These are phyloP conservation scores for Reticulascus tulasneorum DNA, from an alignment of 2,329 filamentous ascomycete species.

Conservation along the genomic window DNA sequence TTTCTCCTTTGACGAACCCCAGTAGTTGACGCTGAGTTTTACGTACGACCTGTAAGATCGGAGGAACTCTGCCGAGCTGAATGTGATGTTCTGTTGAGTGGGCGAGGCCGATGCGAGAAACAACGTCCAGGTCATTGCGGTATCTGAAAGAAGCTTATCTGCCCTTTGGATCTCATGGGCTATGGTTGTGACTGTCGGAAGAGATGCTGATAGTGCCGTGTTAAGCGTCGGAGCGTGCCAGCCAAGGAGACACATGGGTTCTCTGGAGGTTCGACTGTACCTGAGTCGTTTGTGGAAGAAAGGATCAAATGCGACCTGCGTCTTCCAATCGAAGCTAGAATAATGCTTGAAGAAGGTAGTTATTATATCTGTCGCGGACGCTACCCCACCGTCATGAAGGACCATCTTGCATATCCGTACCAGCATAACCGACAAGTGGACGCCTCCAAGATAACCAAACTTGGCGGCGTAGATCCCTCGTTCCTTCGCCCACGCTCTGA, in stretches of 20 bases:
- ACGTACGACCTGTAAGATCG: constrained; percentile 49
- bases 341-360: constrained; percentile 62
- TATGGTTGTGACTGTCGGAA: constrained; percentile 48
- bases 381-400: constrained; percentile 25
- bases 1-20: constrained; percentile 53
- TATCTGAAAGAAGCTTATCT: constrained; percentile 29
- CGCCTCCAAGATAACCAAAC: constrained; percentile 62
- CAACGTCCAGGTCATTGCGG: constrained; percentile 40
- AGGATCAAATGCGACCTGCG: constrained; percentile 53
- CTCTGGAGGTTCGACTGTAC: constrained; percentile 52
- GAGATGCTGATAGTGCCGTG: constrained; percentile 50
- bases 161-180: constrained; percentile 48
- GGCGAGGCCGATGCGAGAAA: constrained; percentile 17
- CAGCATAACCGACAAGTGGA: constrained; percentile 61
- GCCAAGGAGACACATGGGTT: constrained; percentile 60
- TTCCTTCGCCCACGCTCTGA: constrained; percentile 59
- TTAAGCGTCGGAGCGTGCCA: constrained; percentile 61
- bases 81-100: not conserved
- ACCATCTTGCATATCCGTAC: constrained; percentile 56
- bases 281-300: constrained; percentile 49
- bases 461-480: constrained; percentile 61
- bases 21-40: constrained; percentile 61
- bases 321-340: constrained; percentile 55
- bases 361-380: constrained; percentile 49
- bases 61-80: constrained; percentile 45